phyloP scores from a whole-genome alignment of 352 stramenopile genomes.

The Phytophthora aleatoria region DNA sequence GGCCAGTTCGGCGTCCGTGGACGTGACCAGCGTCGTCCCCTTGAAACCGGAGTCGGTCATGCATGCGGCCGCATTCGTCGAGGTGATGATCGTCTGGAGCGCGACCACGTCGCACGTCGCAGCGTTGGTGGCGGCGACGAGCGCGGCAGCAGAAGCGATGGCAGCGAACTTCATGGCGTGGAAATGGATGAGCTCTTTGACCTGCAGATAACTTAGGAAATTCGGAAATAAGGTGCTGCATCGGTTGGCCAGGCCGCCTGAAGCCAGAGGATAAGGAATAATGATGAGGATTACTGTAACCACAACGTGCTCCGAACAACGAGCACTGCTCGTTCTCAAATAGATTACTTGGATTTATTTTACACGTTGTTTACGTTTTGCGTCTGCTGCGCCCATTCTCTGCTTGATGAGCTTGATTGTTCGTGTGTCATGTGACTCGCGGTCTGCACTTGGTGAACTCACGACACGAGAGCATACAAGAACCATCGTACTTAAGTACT shows the following conservation, averaged over 20 bases:
- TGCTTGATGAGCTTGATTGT: not conserved
- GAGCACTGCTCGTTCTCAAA: not conserved
- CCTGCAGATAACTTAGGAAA: not conserved
- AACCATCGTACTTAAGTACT: too few relatives aligned
- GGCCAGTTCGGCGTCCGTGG: slow-evolving; percentile 25
- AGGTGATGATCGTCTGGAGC: slow-evolving; percentile 28
- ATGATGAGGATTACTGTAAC: slow-evolving; percentile 7
- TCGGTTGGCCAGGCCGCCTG: not conserved
- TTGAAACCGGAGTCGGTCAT: slow-evolving; percentile 33
- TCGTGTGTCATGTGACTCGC: not conserved
- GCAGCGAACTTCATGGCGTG: slow-evolving; percentile 32
- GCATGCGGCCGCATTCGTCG: slow-evolving; percentile 27
- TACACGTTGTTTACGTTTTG: not conserved
- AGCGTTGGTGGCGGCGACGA: slow-evolving; percentile 28
- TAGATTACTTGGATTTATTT: not conserved
- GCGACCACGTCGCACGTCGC: slow-evolving; percentile 29
- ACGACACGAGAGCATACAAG: not conserved
- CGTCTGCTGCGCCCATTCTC: not conserved
- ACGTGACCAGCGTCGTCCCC: slow-evolving; percentile 32
- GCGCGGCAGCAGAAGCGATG: slow-evolving; percentile 9
- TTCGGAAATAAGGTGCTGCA: slow-evolving; percentile 6
- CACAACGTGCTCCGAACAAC: not conserved
- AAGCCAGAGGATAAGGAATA: slow-evolving; percentile 9
- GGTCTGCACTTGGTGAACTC: not conserved
- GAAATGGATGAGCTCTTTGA: not conserved